Base-by-base conservation (phyloP, 1,284 basidiomycete species). In the Trichosporon sp. region DNA sequence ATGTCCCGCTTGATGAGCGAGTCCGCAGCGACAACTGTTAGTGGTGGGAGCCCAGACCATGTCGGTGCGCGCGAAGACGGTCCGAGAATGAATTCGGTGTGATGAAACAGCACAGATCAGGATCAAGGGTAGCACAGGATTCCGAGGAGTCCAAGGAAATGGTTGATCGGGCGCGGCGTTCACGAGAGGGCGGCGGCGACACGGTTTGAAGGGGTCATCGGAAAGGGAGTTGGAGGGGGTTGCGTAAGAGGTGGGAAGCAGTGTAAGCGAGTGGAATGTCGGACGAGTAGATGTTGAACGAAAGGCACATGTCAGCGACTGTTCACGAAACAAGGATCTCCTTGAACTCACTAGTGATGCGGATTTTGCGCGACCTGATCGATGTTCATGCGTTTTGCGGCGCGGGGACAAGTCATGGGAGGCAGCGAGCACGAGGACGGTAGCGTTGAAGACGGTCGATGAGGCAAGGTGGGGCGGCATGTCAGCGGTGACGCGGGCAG, bases 1-100 rank as follows among this genome's bases (percentile, higher is more conserved):
- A 95, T 91, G 86, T 95, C 93, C 64, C 93, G 90, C 86, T 95
- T 95, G 72, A 91, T 91, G 38, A 95, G 86, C 46, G 91, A 91
- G 83, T 94, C 93, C 61, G 93, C 93, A 66, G 93, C 93, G 74
- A 95, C 93, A 75, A 94, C 93, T 94, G 82, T 66, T 0, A 21
- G 19, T 51, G 14, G n/a, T 31, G 37, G 21, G 14, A 54, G 59
- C 59, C 59, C 31, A 37, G 32, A 14, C 32, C 31, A 35, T 63
- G 59, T 35, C 59, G 59, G 59, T 63, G 59, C 59, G 59, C 31
- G 51, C 16, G 26, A 65, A 31, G 38, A n/a, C 21, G 19, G 37
- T 40, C 64, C 37, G 46, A 66, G 56, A 37, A 43, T 48, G 35
- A 38, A 14, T 66, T 48, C 51, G 66, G 48, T 38, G 40, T 19